These are phyloP conservation scores for Aspergillus arachidicola DNA, from an alignment of 2,329 filamentous ascomycete genomes.

Conservation along the genomic window DNA sequence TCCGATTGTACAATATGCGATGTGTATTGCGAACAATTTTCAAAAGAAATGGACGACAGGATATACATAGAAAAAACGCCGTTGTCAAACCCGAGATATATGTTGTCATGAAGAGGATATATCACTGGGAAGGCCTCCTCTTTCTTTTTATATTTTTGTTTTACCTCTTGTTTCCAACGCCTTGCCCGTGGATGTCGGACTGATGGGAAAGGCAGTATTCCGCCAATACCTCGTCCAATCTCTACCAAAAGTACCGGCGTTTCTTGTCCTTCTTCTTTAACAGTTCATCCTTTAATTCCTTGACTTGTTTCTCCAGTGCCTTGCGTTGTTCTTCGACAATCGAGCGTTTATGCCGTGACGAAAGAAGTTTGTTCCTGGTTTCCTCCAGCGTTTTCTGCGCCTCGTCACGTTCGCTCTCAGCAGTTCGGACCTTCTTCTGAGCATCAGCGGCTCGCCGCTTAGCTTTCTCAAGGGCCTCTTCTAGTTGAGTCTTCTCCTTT, in stretches of 20 bases:
- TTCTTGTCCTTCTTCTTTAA: constrained; percentile 1
- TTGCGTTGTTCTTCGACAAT: neutral
- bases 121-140: neutral
- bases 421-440: neutral
- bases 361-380: neutral
- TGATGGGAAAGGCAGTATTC: neutral
- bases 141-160: neutral
- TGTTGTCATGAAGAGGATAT: neutral
- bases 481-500: neutral
- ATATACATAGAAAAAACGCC: neutral
- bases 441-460: neutral
- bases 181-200: neutral
- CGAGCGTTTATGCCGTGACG: neutral
- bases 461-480: neutral
- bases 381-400: neutral
- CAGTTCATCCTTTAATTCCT: neutral
- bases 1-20: neutral
- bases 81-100: neutral
- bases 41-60: neutral
- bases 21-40: neutral
- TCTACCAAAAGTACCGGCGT: constrained; percentile 12
- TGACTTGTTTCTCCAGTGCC: neutral
- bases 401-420: neutral
- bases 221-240: neutral
- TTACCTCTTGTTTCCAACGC: neutral